Percentiles rank a stretch among this genome's conserved stretches.
Evolutionary conservation across 495 filamentous ascomycete genomes (phyloP).

Genomic region (Penicillium waksmanii): DNA sequence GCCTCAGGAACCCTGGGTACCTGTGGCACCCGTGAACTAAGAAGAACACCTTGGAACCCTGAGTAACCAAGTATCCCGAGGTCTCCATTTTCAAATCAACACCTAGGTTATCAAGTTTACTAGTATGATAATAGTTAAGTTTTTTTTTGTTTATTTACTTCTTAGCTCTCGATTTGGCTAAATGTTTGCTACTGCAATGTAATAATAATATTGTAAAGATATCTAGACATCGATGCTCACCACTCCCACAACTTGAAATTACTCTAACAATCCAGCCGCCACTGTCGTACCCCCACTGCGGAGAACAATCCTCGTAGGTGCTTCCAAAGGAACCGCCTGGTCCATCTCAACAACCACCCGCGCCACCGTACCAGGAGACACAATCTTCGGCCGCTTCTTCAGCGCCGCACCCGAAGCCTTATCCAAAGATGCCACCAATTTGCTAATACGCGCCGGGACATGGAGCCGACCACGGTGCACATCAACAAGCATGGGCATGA

Average conservation of each 20-base stretch:
- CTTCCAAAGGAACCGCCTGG: conserved; percentile 75
- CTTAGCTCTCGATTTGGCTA: too few species aligned
- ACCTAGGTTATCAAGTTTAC: too few species aligned
- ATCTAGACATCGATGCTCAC: not conserved
- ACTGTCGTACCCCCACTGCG: conserved; percentile 79
- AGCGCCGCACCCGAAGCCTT: conserved; percentile 66
- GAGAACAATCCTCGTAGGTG: conserved; percentile 76
- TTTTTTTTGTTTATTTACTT: too few species aligned
- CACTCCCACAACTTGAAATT: conserved; percentile 72
- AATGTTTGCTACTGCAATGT: too few species aligned
- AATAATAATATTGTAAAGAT: too few species aligned
- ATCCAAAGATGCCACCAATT: conserved; percentile 72
- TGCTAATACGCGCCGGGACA: conserved; percentile 71
- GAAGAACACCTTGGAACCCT: not conserved
- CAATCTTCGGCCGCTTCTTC: conserved; percentile 84
- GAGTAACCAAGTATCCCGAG: not conserved
- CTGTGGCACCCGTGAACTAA: too few species aligned
- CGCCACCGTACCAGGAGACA: conserved; percentile 72
- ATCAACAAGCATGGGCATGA: conserved; percentile 87
- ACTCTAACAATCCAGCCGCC: conserved; percentile 84
- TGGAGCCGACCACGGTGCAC: conserved; percentile 85
- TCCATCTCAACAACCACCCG: conserved; percentile 74
- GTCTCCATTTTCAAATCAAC: too few species aligned
- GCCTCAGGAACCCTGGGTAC: conserved; percentile 9
- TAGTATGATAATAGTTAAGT: too few species aligned